Base-by-base conservation (phyloP, 2,329 filamentous ascomycete genomes). In the Ceratocystis colombiana region DNA sequence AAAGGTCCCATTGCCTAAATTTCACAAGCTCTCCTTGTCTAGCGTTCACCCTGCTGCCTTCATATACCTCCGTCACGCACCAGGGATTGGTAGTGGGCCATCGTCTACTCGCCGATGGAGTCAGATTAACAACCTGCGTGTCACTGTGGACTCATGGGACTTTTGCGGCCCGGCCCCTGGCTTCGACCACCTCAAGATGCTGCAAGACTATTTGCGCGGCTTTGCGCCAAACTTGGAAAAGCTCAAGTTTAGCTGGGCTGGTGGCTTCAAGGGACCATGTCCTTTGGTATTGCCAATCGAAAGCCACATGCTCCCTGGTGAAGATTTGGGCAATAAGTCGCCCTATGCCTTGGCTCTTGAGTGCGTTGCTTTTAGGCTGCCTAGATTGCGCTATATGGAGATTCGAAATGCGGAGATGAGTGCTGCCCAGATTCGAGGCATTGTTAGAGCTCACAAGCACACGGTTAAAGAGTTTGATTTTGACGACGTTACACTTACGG, bases 381-480 rank as follows among this genome's bases (percentile, higher is more conserved):
- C 84, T 8, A 80, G 81, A 70, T 77, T 95, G 68, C 81, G 83
- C 46, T 82, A 84, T 71, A 81, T 95, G 75, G 81, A 86, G 70
- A 77, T 95, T 48, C 83, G 86, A 70, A 95, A 95, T 72, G 82
- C 84, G 10, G 79, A 82, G 44, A 86, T 92, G 79, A 87, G 88
- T 69, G 84, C 86, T 5, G 76, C 79, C 1, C 89, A 94, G 74
- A 82, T 95, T 67, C 81, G 84, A 55, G 79, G 80, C 15, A 84
- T 96, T 69, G 85, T 94, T 67, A 76, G 79, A 62, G 77, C 79
- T 12, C 89, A 96, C 75, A 81, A 84, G 37, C 77, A 79, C 66
- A 87, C 84, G 0, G 83, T 95, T 59, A 80, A 82, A 69, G 88
- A 93, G 72, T 90, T 93, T 72, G 86, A 90, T 73, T 90, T 95